Conservation (phyloP, 345 rosid genomes). For the Eucalyptus brandiana region DNA sequence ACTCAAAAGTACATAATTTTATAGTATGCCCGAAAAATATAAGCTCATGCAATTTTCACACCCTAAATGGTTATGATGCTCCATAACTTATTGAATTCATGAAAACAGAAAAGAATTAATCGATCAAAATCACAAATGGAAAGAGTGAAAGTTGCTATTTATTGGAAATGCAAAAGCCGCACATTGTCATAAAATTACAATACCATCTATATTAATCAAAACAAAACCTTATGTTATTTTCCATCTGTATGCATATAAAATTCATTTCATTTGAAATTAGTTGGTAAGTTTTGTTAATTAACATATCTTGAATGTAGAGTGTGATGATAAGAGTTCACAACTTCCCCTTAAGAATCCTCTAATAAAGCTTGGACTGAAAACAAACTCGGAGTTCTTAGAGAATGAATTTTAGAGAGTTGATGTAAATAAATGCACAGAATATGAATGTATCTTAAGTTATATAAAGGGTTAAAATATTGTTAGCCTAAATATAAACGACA, state of each 20-base stretch:
- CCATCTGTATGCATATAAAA: background rate
- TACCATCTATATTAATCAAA: background rate
- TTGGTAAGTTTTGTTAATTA: background rate
- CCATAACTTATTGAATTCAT: background rate
- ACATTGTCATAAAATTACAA: background rate
- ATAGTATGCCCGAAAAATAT: background rate
- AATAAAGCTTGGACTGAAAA: background rate
- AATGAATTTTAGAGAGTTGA: fast-evolving
- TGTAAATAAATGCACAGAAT: background rate
- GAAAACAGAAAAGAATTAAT: background rate
- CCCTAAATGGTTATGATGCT: background rate
- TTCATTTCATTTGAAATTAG: background rate
- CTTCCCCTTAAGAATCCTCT: background rate
- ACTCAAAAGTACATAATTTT: background rate
- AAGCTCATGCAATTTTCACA: background rate
- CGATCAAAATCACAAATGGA: background rate
- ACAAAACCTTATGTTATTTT: background rate
- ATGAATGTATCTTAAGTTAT: background rate
- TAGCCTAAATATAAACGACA: background rate
- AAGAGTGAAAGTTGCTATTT: background rate
- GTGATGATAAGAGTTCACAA: background rate
- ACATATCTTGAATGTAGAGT: background rate
- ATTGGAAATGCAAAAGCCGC: background rate
- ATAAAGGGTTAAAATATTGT: background rate
- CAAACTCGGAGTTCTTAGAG: fast-evolving